These are phyloP conservation scores for Citeromyces nyonsensis DNA, from an alignment of 805 yeast genomes.

Conservation along the genomic window DNA sequence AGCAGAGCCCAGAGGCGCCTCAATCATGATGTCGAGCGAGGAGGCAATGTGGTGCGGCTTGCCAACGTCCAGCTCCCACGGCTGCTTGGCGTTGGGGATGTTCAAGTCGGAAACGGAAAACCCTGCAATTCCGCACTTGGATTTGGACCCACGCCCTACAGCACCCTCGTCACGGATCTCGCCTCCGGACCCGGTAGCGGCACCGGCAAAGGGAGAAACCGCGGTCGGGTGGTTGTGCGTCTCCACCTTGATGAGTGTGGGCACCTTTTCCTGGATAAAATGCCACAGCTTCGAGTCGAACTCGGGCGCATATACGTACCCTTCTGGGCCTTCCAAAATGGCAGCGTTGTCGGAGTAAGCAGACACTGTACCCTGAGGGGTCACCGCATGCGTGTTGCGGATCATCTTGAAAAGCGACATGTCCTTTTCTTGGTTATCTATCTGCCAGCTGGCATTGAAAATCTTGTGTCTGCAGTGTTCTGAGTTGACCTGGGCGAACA, in stretches of 20 bases:
- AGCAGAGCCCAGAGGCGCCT: conserved; percentile 96
- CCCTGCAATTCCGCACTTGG: conserved; percentile 94
- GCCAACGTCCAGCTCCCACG: conserved; percentile 91
- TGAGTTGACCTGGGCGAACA: conserved; percentile 98
- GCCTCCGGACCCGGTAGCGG: conserved; percentile 99
- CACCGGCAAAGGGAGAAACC: conserved; percentile 98
- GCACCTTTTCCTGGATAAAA: conserved; percentile 62
- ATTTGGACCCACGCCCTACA: conserved; percentile 94
- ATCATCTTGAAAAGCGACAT: conserved; percentile 84
- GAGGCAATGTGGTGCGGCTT: conserved; percentile 90
- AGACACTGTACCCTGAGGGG: conserved; percentile 72
- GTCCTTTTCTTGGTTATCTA: conserved; percentile 67
- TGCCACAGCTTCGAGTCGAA: conserved; percentile 49
- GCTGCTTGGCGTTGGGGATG: conserved; percentile 76
- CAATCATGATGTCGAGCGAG: conserved; percentile 85
- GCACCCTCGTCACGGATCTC: conserved; percentile 99
- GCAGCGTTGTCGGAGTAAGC: conserved; percentile 99
- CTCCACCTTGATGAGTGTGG: conserved; percentile 88
- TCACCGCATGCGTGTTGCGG: conserved; percentile 74
- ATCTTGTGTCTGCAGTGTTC: conserved; percentile 99
- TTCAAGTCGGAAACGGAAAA: conserved; percentile 81
- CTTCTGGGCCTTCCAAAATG: conserved; percentile 74
- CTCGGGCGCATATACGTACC: conserved; percentile 70
- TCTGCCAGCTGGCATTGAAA: conserved; percentile 96
- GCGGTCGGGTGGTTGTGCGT: conserved; percentile 99